These are phyloP conservation scores for Eimeria necatrix DNA, from an alignment of 169 alveolate species.

Conservation along the genomic window DNA sequence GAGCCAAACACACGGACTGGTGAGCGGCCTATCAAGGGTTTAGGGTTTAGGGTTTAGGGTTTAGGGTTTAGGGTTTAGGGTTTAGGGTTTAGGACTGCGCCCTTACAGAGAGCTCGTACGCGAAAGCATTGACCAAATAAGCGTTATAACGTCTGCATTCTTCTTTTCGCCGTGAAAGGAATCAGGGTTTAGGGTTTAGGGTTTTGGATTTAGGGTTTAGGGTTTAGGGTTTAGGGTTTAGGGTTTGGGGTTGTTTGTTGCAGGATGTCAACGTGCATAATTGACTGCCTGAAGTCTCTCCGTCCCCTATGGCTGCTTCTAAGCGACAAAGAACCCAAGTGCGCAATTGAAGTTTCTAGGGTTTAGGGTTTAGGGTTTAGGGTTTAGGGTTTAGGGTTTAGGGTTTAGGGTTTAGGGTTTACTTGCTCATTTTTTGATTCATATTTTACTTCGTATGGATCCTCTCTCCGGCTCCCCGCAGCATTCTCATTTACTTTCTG, in stretches of 20 bases:
- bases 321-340: too few relatives aligned
- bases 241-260: neutral
- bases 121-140: neutral
- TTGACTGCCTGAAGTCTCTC: neutral
- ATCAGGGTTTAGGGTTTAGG: neutral
- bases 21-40: neutral
- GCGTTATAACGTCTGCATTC: neutral
- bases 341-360: too few relatives aligned
- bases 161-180: neutral
- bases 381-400: too few relatives aligned
- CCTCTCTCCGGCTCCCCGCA: too few relatives aligned
- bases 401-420: constrained; percentile 78
- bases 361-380: too few relatives aligned
- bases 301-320: neutral
- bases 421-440: too few relatives aligned
- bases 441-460: too few relatives aligned
- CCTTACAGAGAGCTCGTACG: too few relatives aligned
- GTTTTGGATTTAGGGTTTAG: too few relatives aligned
- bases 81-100: too few relatives aligned
- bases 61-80: neutral
- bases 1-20: neutral
- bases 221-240: too few relatives aligned
- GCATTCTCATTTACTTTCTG: constrained; percentile 97
- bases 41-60: neutral
- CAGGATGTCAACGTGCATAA: too few relatives aligned